Percentiles rank a stretch among this genome's conserved stretches.
phyloP scores from a whole-genome alignment of 768 basidiomycete genomes.

The Calocybe cyanea region DNA sequence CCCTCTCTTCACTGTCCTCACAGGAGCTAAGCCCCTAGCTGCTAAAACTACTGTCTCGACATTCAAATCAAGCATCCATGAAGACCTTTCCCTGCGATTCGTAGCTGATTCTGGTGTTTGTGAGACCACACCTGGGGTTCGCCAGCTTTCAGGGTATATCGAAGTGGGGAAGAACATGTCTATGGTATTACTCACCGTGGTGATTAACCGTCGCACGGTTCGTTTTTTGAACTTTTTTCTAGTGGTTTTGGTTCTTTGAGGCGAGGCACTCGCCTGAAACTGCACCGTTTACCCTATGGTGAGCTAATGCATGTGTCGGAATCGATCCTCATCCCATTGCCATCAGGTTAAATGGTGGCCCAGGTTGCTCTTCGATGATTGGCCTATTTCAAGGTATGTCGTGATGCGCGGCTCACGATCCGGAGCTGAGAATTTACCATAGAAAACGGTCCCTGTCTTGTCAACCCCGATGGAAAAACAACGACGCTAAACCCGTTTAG shows the following conservation, averaged over 20 bases:
- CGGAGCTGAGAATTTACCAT: neutral
- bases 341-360: slow-evolving; percentile 53
- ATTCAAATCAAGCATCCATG: slow-evolving; percentile 19
- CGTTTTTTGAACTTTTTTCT: neutral
- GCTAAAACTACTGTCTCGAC: slow-evolving; percentile 33
- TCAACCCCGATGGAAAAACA: slow-evolving; percentile 49
- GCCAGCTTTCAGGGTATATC: slow-evolving; percentile 60
- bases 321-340: neutral
- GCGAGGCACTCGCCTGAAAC: slow-evolving; percentile 54
- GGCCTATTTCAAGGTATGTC: slow-evolving; percentile 59
- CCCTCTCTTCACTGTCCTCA: neutral
- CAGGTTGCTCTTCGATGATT: slow-evolving; percentile 62
- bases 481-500: slow-evolving; percentile 60
- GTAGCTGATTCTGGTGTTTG: slow-evolving; percentile 59
- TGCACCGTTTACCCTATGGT: slow-evolving; percentile 68
- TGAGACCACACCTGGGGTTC: slow-evolving; percentile 60
- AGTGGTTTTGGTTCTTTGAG: slow-evolving; percentile 80
- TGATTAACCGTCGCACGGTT: neutral
- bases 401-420: neutral
- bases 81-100: slow-evolving; percentile 38
- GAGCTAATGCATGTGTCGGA: neutral
- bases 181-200: slow-evolving; percentile 34
- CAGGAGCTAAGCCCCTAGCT: slow-evolving; percentile 19
- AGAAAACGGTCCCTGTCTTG: slow-evolving; percentile 65
- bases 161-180: slow-evolving; percentile 56